These are phyloP conservation scores for Picea glauca DNA, from an alignment of 75 land plant genomes.

Conservation along the genomic window DNA sequence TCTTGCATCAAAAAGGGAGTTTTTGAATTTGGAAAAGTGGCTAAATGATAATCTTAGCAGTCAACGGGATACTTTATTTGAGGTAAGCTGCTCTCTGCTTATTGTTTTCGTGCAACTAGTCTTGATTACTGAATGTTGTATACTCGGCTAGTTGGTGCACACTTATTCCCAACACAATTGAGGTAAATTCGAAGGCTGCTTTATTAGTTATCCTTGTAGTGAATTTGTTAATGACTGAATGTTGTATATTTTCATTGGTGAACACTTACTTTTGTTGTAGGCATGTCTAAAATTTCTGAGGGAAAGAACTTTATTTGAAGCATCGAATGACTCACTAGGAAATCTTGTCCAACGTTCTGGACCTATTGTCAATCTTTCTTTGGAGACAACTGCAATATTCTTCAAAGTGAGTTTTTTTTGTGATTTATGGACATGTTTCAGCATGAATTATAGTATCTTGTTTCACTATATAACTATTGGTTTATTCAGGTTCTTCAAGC, in stretches of 20 bases:
- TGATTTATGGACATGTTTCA: background rate
- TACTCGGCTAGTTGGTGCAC: background rate
- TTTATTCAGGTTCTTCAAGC: constrained; percentile 67
- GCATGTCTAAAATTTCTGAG: constrained; percentile 72
- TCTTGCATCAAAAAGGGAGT: constrained; percentile 62
- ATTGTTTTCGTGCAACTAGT: background rate
- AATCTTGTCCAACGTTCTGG: constrained; percentile 29
- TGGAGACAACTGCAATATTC: constrained; percentile 48
- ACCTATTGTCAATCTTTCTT: constrained; percentile 25
- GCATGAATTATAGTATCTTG: background rate
- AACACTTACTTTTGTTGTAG: constrained; percentile 39
- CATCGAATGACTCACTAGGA: constrained; percentile 27
- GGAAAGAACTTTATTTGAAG: constrained; percentile 46
- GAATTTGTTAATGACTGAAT: background rate
- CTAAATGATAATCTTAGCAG: constrained; percentile 51
- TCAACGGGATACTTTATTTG: constrained; percentile 66
- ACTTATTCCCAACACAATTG: background rate
- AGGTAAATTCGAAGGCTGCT: background rate
- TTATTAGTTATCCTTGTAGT: constrained; percentile 1
- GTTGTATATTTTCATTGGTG: background rate
- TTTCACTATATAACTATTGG: background rate
- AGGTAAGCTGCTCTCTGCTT: constrained; percentile 37
- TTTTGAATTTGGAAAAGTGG: constrained; percentile 82
- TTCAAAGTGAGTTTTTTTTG: constrained; percentile 47
- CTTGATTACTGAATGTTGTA: background rate